Percentiles rank a stretch among this genome's conserved stretches.
Evolutionary conservation across 495 filamentous ascomycete species (phyloP).

Genomic region (Podospora conica): DNA sequence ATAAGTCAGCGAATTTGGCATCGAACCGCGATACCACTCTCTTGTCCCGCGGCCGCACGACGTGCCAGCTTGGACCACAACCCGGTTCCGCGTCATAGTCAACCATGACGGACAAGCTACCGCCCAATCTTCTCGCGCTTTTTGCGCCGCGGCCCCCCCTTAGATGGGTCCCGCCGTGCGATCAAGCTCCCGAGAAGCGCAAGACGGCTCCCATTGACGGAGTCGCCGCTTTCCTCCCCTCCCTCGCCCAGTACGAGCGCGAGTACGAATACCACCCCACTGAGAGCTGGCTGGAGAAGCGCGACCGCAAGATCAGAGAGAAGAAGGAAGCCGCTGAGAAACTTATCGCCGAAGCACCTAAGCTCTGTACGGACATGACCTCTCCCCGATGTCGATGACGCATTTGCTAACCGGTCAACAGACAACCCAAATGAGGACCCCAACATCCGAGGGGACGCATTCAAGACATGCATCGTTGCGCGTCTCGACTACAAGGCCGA

Average conservation of each 20-base stretch:
- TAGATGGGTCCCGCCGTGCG: slow-evolving; percentile 78
- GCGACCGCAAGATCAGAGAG: slow-evolving; percentile 72
- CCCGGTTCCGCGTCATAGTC: not conserved
- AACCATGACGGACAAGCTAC: slow-evolving; percentile 92
- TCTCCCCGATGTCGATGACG: not conserved
- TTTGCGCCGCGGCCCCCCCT: slow-evolving; percentile 91
- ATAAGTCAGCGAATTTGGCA: not conserved
- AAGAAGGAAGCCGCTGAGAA: slow-evolving; percentile 60
- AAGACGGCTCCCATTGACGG: slow-evolving; percentile 65
- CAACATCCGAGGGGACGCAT: slow-evolving; percentile 85
- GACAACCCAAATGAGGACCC: slow-evolving; percentile 69
- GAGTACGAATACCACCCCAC: slow-evolving; percentile 73
- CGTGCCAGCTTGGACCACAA: not conserved
- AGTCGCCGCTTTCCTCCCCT: slow-evolving; percentile 65
- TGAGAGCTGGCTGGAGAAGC: slow-evolving; percentile 85
- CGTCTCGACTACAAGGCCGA: slow-evolving; percentile 84
- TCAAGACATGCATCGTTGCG: slow-evolving; percentile 89
- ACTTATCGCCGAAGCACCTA: slow-evolving; percentile 58
- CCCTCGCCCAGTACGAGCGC: slow-evolving; percentile 62
- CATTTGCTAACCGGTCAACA: slow-evolving; percentile 27
- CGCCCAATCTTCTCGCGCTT: slow-evolving; percentile 83
- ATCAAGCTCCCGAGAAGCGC: slow-evolving; percentile 77
- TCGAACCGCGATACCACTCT: not conserved
- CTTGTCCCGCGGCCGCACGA: not conserved
- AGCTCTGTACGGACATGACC: slow-evolving; percentile 54